Evolutionary conservation across 345 rosid genomes (phyloP), one percentile per base, ranked within the genome.

Genomic region (Dipteronia sinensis): DNA sequence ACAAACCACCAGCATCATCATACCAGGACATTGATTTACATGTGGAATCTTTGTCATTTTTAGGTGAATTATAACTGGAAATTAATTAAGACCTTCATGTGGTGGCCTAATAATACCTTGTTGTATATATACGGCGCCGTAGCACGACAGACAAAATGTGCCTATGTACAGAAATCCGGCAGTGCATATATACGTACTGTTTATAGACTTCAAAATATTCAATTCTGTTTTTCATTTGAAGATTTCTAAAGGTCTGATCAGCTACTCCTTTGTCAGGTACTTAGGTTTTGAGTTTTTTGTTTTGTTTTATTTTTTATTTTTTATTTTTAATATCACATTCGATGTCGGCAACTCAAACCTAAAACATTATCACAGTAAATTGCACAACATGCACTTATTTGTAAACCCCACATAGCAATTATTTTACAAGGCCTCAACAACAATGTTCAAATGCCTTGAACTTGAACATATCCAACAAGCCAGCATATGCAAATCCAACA

Each of bases 371-470:
- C 6, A n/a, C 65, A 7, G 3, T 31, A 22, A 71, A 16, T 65
- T 58, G 31, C 10, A 47, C 44, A 66, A 63, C 51, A 65, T 7
- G 38, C 71, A 47, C 63, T 75, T 58, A 72, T 67, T n/a, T 72
- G 29, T 29, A 51, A 38, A 66, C 10, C 61, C 47, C 75, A 27
- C 47, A 10, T 31, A 51, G 2, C 0, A 0, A 13, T 59, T 69
- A 53, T 74, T 59, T 2, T 55, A 78, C 70, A 1, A 16, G 25
- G 10, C 16, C 13, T 44, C n/a, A 31, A 71, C 15, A 62, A 55
- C n/a, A 67, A 46, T 65, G 23, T 55, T 23, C 31, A 81, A 2
- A 56, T 70, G 77, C 75, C 65, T 55, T 76, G 38, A 49, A n/a
- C 17, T 31, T 71, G 49, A 55, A 56, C 67, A 76, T 53, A 38